These are phyloP conservation scores for Populus hybrid DNA, from an alignment of 441 rosid species.

Conservation along the genomic window DNA sequence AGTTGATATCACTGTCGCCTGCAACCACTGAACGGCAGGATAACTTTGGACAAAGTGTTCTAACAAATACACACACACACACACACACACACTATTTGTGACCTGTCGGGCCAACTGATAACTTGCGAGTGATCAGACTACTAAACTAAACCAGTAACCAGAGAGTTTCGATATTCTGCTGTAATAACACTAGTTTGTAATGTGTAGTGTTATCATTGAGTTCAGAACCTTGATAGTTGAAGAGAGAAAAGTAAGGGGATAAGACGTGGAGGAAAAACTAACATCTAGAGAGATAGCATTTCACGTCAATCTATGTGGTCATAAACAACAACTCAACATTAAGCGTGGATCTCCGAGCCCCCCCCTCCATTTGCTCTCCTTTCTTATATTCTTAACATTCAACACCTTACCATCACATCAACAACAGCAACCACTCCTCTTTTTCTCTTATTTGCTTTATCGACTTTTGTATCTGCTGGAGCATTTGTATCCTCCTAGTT, in stretches of 20 bases:
- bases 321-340: neutral
- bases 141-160: no score
- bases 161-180: no score
- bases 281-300: neutral
- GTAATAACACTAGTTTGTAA: no score
- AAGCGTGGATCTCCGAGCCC: neutral
- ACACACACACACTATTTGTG: no score
- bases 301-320: neutral
- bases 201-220: no score
- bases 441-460: neutral
- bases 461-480: neutral
- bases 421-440: neutral
- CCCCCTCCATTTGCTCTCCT: neutral
- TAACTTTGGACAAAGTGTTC: no score
- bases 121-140: no score
- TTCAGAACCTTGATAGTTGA: neutral
- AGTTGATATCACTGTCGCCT: no score
- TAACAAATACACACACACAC: no score
- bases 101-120: no score
- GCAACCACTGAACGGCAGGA: no score
- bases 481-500: constrained; percentile 7
- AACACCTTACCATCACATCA: constrained; percentile 14
- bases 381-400: neutral
- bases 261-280: neutral
- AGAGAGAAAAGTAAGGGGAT: neutral